Base-by-base conservation (phyloP, 305 asterid genomes). In the Solanum chacoense region DNA sequence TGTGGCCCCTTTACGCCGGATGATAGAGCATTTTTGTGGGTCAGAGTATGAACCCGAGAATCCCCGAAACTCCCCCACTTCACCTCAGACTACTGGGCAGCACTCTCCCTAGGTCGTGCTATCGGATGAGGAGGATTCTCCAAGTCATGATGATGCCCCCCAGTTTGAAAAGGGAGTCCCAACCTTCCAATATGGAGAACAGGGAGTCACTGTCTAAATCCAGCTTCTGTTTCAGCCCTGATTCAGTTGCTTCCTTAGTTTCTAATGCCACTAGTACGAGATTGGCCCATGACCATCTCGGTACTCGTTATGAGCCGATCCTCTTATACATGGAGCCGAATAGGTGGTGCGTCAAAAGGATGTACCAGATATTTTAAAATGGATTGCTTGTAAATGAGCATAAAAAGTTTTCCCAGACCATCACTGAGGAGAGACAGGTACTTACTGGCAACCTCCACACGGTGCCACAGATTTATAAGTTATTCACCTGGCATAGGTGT, bases 161-260 rank as follows among this genome's bases (percentile, higher is more conserved):
- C 65, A 50, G 65, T 16, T 50, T 50, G 1, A 50, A 16, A 4
- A 50, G 4, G n/a, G n/a, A 3, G 65, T 29, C 65, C 65, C 9
- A 50, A 50, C 65, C 65, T 50, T 50, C 65, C n/a, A 50, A 50
- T 16, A 50, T 0, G 0, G 9, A 50, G n/a, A 50, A 50, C 0
- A 50, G 0, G 65, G 8, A 50, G 3, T 50, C 65, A 50, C 9
- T 50, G 9, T 50, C n/a, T 16, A 50, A 50, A 16, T 50, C n/a
- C 4, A 16, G 0, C n/a, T 50, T 16, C 0, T 1, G 4, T 16
- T 50, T 16, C 4, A 50, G 1, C n/a, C 2, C n/a, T 6, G 9
- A 18, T 50, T 50, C 9, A 50, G 3, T 16, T 50, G 9, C 9
- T 50, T 6, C 65, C 65, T 50, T 50, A 50, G 65, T 6, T 50